phyloP scores from a whole-genome alignment of 164 flowering plant species.

The Vitis labrusca region DNA sequence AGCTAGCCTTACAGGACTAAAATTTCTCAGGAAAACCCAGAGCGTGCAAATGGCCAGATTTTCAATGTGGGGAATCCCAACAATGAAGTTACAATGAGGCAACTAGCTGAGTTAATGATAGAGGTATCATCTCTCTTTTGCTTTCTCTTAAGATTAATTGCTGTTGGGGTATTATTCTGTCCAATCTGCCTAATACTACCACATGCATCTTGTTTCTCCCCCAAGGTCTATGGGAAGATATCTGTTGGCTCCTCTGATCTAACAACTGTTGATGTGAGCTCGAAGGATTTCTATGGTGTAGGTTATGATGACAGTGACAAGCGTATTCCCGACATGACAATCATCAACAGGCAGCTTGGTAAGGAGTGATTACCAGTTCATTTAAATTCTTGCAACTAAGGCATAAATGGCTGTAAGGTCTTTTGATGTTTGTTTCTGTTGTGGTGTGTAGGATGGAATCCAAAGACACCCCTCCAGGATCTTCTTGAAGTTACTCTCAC shows the following conservation, averaged over 20 bases:
- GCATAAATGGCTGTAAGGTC: not conserved
- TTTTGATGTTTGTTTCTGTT: too few species aligned
- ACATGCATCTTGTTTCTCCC: not conserved
- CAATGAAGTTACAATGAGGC: slow-evolving; percentile 91
- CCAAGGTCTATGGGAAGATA: slow-evolving; percentile 80
- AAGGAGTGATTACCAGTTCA: slow-evolving; percentile 10
- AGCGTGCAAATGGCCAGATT: slow-evolving; percentile 81
- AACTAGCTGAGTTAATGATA: slow-evolving; percentile 93
- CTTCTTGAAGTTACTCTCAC: slow-evolving; percentile 14
- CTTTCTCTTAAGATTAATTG: not conserved
- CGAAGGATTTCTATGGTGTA: slow-evolving; percentile 94
- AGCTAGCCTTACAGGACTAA: not conserved
- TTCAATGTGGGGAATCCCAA: slow-evolving; percentile 91
- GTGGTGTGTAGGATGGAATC: slow-evolving; percentile 17
- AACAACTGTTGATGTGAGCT: slow-evolving; percentile 89
- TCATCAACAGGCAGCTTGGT: slow-evolving; percentile 91
- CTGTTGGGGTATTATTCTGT: not conserved
- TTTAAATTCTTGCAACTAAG: not conserved
- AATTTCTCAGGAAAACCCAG: slow-evolving; percentile 74
- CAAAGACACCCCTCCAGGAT: slow-evolving; percentile 11
- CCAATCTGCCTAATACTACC: too few species aligned
- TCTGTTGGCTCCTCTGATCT: slow-evolving; percentile 69
- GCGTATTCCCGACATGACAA: slow-evolving; percentile 96
- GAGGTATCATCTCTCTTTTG: slow-evolving; percentile 36
- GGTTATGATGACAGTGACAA: slow-evolving; percentile 98